phyloP scores from a whole-genome alignment of 306 rosid species.

The Erythrophleum fordii region DNA sequence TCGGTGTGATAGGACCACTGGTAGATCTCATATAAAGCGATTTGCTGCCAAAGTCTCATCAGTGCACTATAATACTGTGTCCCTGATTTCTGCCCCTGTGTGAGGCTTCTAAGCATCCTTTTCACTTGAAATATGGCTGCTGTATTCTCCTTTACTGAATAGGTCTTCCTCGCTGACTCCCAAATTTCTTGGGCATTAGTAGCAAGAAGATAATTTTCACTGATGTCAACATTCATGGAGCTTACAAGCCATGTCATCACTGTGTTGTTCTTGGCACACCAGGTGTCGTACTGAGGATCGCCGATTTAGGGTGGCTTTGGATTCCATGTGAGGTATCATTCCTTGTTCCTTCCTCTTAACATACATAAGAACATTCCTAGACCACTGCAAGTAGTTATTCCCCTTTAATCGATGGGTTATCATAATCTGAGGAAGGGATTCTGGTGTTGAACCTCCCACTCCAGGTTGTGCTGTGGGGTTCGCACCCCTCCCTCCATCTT shows the following conservation, averaged over 20 bases:
- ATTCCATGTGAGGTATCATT: too few species aligned
- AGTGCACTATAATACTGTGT: neutral
- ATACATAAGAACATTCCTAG: too few species aligned
- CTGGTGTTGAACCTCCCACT: neutral
- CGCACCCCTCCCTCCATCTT: neutral
- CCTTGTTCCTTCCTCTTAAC: too few species aligned
- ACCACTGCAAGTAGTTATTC: too few species aligned
- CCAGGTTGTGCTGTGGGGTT: neutral
- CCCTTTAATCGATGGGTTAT: neutral
- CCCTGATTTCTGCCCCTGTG: neutral
- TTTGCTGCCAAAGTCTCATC: too few species aligned
- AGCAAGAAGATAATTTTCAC: neutral
- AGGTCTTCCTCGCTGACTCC: neutral
- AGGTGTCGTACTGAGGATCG: too few species aligned
- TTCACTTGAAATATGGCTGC: neutral
- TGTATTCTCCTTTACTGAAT: neutral
- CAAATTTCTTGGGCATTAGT: neutral
- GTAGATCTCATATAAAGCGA: neutral
- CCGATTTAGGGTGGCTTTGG: too few species aligned
- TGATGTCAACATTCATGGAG: neutral
- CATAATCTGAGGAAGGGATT: neutral
- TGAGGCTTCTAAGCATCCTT: neutral
- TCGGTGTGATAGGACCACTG: neutral
- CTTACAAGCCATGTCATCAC: neutral
- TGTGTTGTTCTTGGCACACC: too few species aligned